Evolutionary conservation across 805 yeast genomes (phyloP), one percentile per base, ranked within the genome.

Genomic region (Wickerhamiella sergipiensis): DNA sequence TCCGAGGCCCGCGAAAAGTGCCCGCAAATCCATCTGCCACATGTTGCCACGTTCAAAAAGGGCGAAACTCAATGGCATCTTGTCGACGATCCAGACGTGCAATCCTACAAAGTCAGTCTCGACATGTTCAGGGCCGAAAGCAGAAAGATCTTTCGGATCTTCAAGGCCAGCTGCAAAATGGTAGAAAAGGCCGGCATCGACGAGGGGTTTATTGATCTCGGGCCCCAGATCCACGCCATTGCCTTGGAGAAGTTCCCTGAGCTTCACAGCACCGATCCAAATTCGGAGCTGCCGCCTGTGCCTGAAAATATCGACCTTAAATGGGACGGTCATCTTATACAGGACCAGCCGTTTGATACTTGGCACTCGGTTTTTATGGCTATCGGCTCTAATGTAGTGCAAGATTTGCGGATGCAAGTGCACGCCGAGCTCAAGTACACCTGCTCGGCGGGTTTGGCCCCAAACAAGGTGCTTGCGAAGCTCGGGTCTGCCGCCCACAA

Each of bases 101-200:
- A 70, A 2, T 66, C 73, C 36, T 85, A 86, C 62, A 92, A 92
- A 66, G 96, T 92, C 2, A 80, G 89, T 1, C 68, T 92, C 50
- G 97, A 92, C 61, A 95, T 95, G 0, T 92, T 90, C 61, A 72
- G 98, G 53, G 67, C 95, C 53, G 95, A 87, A 61, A 81, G 92
- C 53, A 70, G 95, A 17, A 85, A 83, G 64, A 81, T 92, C 53
- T 71, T 87, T 61, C 71, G 77, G 36, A 68, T 90, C 0, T 74
- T 92, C 59, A 75, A 75, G 51, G 63, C 68, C 7, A 71, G 73
- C 53, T 85, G 90, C 61, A 82, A 78, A 52, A 58, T 74, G 15
- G 86, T 87, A 0, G 95, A 92, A 64, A 89, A 89, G 67, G 97
- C 96, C 0, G 87, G 97, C 67, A 92, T 89, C 18, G 98, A 92